Evolutionary conservation across 2,329 filamentous ascomycete species (phyloP).

Genomic region (Beauveria rudraprayagi): DNA sequence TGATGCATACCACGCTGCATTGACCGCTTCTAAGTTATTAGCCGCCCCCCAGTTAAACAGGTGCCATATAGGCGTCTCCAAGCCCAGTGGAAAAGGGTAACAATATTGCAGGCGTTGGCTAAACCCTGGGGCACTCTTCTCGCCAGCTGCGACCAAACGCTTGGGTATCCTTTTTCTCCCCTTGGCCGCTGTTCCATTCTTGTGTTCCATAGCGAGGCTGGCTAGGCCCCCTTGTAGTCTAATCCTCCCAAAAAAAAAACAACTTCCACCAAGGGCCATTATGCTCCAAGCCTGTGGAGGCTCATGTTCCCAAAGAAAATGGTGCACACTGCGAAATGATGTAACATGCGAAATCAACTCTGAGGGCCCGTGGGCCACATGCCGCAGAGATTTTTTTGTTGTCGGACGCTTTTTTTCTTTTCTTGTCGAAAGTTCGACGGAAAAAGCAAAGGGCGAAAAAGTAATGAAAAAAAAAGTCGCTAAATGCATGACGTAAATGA

Average conservation of each 20-base stretch:
- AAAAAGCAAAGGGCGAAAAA: constrained; percentile 15
- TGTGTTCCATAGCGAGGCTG: constrained; percentile 23
- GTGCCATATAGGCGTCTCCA: constrained; percentile 2
- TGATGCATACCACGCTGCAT: constrained; percentile 5
- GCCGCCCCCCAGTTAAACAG: constrained; percentile 1
- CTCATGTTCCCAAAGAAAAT: constrained; percentile 14
- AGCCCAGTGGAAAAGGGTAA: neutral
- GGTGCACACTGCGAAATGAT: constrained; percentile 1
- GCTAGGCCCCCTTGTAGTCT: constrained; percentile 21
- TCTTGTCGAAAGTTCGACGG: constrained; percentile 23
- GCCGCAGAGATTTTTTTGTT: constrained; percentile 27
- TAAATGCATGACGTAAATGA: constrained; percentile 38
- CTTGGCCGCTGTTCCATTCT: constrained; percentile 25
- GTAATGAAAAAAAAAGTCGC: constrained; percentile 28
- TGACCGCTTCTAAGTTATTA: constrained; percentile 4
- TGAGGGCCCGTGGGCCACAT: constrained; percentile 29
- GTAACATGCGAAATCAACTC: constrained; percentile 19
- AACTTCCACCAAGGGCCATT: constrained; percentile 10
- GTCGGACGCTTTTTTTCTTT: constrained; percentile 21
- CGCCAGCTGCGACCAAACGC: constrained; percentile 3
- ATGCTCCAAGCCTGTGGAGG: constrained; percentile 14
- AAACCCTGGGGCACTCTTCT: neutral
- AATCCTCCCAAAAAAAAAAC: constrained; percentile 14
- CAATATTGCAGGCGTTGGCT: neutral
- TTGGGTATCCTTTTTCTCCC: constrained; percentile 13